Conservation (phyloP, 2,329 filamentous ascomycete genomes). For the Trichoderma afroharzianum region DNA sequence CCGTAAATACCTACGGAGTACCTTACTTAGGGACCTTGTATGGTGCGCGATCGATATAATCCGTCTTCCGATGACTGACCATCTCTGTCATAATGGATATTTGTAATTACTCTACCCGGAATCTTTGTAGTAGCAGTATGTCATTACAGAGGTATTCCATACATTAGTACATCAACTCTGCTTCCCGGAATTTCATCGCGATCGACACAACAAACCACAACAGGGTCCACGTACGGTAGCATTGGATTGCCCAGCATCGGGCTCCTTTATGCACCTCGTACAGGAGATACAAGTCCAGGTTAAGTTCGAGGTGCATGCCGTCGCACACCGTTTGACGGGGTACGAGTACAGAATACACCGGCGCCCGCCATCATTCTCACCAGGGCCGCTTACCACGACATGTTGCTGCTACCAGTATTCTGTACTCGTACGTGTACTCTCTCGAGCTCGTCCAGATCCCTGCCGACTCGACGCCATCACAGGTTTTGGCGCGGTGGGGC, state of each 20-base stretch:
- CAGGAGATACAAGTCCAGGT: background rate
- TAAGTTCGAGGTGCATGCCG: background rate
- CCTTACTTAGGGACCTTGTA: background rate
- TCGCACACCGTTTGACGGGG: background rate
- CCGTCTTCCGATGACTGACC: background rate
- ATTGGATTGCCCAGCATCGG: background rate
- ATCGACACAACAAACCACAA: background rate
- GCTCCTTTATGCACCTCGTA: background rate
- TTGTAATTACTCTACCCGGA: background rate
- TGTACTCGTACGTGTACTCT: background rate
- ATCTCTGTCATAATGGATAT: background rate
- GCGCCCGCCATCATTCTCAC: background rate
- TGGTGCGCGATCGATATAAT: background rate
- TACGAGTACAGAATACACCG: background rate
- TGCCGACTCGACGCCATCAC: conserved; percentile 1
- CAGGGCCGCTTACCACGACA: background rate
- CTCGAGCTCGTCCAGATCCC: background rate
- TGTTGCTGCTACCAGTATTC: background rate
- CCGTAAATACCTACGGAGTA: too few species aligned
- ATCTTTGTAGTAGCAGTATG: background rate
- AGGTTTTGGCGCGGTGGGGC: conserved; percentile 7
- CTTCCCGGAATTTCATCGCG: background rate
- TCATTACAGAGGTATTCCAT: background rate
- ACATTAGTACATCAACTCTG: background rate
- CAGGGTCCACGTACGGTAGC: background rate